Evolutionary conservation across 2,329 filamentous ascomycete genomes (phyloP), one percentile per base, ranked within the genome.

Genomic region (Sporothrix brasiliensis): DNA sequence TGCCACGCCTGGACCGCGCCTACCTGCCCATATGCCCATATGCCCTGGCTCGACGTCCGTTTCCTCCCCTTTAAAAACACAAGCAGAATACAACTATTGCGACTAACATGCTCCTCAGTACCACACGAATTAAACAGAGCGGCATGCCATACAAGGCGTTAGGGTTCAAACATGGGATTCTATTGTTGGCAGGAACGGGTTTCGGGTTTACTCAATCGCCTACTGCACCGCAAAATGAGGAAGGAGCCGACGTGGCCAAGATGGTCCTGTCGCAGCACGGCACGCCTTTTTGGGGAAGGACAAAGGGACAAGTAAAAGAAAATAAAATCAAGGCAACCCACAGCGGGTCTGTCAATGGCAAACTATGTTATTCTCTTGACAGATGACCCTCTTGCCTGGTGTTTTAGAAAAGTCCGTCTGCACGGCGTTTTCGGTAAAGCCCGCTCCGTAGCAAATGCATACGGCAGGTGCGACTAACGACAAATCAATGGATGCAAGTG

Each of bases 351-450:
- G 34, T 58, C 19, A 58, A 5, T 19, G 21, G 39, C 54, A 6
- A 39, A 34, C 30, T 16, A 58, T 21, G 19, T 41, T 34, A 10
- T 39, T 41, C 34, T 60, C 56, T 30, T 30, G 56, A 1, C 56
- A 21, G 39, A 60, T 60, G 24, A 10, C 19, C 56, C 19, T 27
- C 21, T 21, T 21, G 13, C 56, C 30, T 60, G 19, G 56, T n/a
- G 56, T 9, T 14, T 11, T 60, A 58, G 30, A 41, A 60, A 58
- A 41, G 56, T 60, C 56, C 56, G 56, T 41, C 30, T 9, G 5
- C 3, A 11, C 56, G 56, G 56, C 34, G 56, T 58, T 58, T 58
- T 58, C 14, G 14, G 5, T 39, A 58, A 58, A 58, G 14, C 54
- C 54, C 54, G 54, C 10, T 41, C 16, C 34, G 16, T 10, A 2